Base-by-base conservation (phyloP, 2,329 filamentous ascomycete genomes). In the Trichoderma sp. region DNA sequence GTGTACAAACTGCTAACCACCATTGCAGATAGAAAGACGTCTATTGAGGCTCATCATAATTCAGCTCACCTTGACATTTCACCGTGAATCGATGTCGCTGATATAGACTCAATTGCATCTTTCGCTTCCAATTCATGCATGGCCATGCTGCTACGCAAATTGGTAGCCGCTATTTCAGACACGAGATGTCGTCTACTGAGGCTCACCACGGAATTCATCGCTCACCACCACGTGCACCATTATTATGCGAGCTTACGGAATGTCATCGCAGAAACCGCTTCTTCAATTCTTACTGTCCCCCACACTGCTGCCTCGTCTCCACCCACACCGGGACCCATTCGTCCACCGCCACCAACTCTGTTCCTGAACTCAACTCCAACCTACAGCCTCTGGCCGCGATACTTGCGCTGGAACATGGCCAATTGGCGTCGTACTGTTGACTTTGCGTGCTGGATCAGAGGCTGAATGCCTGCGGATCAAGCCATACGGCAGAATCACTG, bases 341-440 rank as follows among this genome's bases (percentile, higher is more conserved):
- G 65, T 54, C 65, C 65, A 67, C 65, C 65, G 65, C 65, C 65
- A 60, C 43, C 51, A 49, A 49, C n/a, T 49, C 8, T 49, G 46
- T 49, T 49, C 46, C 46, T 49, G 46, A 49, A 49, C 46, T 49
- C n/a, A 49, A 49, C 46, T 24, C 46, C 46, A 49, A 49, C 46
- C 16, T 37, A 43, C 32, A 34, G 3, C 2, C 32, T 37, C 3
- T 28, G n/a, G 16, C 56, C 30, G 26, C 56, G 32, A 43, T 13
- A 28, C n/a, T 8, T 16, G 24, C 7, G 26, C 56, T n/a, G 21
- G 39, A 32, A 28, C 24, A 49, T 66, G 61, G 52, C 52, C 61
- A 66, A 66, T 66, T 58, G 61, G 26, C 37, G 6, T 16, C 10
- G 32, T 16, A 14, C 18, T 11, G 18, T 11, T 8, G 28, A 37